A percentile compares a stretch with the other conserved stretches of the same genome.
Conservation (phyloP, 1,139 yeast species). For the Protomyces gravidus region DNA sequence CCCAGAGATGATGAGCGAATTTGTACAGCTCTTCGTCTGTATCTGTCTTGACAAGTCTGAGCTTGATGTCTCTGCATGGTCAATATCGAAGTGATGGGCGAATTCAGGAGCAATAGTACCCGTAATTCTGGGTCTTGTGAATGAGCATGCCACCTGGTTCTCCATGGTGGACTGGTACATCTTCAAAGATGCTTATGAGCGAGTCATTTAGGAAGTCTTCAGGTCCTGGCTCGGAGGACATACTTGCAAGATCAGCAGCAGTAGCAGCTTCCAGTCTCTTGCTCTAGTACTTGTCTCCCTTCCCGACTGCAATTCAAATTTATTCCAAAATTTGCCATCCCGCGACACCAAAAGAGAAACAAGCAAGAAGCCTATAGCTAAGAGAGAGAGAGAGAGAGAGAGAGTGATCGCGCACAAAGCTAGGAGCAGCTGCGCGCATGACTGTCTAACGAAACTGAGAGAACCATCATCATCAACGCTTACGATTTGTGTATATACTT, state of each 20-base stretch:
- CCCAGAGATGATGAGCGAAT: slow-evolving; percentile 19
- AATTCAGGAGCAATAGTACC: not conserved
- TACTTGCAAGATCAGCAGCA: no score
- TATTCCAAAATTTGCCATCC: no score
- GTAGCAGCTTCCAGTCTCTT: not conserved
- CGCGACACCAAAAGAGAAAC: no score
- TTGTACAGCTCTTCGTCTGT: slow-evolving; percentile 10
- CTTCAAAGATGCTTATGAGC: slow-evolving; percentile 9
- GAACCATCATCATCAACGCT: no score
- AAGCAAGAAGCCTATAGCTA: no score
- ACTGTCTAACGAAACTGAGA: no score
- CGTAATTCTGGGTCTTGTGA: not conserved
- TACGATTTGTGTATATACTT: no score
- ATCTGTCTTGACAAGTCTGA: not conserved
- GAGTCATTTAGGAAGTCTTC: slow-evolving; percentile 11
- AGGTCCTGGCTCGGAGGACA: not conserved
- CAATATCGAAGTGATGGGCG: not conserved
- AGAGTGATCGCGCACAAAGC: no score
- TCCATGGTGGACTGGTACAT: slow-evolving; percentile 22
- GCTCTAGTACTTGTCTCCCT: no score
- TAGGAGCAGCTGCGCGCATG: no score
- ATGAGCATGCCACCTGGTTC: slow-evolving; percentile 10
- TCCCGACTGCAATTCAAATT: no score
- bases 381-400: no score
- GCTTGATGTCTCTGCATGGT: not conserved